These are phyloP conservation scores for Pseudonitzschia pungens DNA, from an alignment of 108 stramenopile genomes.

Conservation along the genomic window DNA sequence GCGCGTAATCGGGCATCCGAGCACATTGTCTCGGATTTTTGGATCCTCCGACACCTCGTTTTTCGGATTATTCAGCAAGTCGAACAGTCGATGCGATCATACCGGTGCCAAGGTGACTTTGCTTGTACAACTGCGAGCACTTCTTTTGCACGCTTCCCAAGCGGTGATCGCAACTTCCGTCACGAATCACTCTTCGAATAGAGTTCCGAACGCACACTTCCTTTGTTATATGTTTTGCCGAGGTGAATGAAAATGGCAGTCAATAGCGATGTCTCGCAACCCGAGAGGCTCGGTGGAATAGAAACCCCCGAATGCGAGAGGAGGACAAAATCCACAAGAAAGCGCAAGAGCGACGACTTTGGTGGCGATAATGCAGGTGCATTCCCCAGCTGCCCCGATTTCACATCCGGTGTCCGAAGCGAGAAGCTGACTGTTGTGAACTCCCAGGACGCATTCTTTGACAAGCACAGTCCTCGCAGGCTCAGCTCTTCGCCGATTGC, in stretches of 20 bases:
- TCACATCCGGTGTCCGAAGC: background rate
- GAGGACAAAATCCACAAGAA: conserved; percentile 1
- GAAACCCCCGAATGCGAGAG: background rate
- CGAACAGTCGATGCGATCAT: background rate
- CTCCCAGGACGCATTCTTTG: conserved; percentile 10
- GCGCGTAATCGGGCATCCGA: background rate
- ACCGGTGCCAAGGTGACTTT: background rate
- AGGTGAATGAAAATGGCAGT: background rate
- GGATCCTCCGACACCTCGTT: no score
- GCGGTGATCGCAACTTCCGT: no score
- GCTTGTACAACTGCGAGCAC: no score
- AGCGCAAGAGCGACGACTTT: conserved; percentile 16
- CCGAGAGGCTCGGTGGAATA: background rate
- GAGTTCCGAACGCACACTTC: no score
- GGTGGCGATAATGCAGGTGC: background rate
- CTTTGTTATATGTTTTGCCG: background rate
- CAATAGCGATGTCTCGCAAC: background rate
- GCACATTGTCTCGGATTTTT: background rate
- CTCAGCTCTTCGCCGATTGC: background rate
- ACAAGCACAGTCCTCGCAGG: background rate
- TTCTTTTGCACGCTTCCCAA: no score
- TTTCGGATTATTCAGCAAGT: no score
- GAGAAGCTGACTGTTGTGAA: conserved; percentile 1
- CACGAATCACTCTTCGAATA: no score
- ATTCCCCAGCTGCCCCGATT: background rate